Evolutionary conservation across 805 yeast genomes (phyloP).

Genomic region (Zygosaccharomyces bisporus): DNA sequence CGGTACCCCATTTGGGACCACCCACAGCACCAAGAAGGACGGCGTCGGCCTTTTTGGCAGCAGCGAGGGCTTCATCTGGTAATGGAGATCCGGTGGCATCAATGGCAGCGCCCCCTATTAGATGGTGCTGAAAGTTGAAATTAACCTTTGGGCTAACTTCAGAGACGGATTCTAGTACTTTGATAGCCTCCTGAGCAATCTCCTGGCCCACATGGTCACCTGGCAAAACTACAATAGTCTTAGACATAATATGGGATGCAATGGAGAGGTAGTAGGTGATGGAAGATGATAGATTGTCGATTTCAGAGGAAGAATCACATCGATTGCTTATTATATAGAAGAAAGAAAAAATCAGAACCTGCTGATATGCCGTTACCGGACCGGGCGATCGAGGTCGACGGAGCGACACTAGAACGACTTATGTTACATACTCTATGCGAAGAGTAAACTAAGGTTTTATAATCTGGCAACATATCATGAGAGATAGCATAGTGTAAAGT

Average conservation of each 20-base stretch:
- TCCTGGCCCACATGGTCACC: slow-evolving; percentile 98
- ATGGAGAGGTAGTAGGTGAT: neutral
- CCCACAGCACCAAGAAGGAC: slow-evolving; percentile 98
- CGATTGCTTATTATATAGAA: neutral
- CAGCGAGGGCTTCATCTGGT: slow-evolving; percentile 76
- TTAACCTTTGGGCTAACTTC: slow-evolving; percentile 50
- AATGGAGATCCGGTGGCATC: slow-evolving; percentile 94
- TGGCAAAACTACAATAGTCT: slow-evolving; percentile 82
- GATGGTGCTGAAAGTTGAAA: slow-evolving; percentile 75
- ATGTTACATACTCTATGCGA: neutral
- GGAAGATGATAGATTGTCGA: neutral
- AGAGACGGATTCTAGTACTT: slow-evolving; percentile 78
- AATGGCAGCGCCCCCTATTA: slow-evolving; percentile 98
- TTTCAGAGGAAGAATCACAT: neutral
- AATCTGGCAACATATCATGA: no score
- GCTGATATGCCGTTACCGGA: slow-evolving; percentile 8
- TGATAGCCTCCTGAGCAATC: slow-evolving; percentile 83
- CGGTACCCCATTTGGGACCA: slow-evolving; percentile 99
- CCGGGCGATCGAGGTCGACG: neutral
- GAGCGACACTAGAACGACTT: neutral
- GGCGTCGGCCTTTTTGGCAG: slow-evolving; percentile 86
- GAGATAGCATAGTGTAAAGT: no score
- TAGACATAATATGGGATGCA: slow-evolving; percentile 26
- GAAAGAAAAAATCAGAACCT: neutral
- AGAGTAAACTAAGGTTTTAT: no score